Evolutionary conservation across 2,329 filamentous ascomycete genomes (phyloP), one percentile per base, ranked within the genome.

Genomic region (Incumbomyces delicatus): DNA sequence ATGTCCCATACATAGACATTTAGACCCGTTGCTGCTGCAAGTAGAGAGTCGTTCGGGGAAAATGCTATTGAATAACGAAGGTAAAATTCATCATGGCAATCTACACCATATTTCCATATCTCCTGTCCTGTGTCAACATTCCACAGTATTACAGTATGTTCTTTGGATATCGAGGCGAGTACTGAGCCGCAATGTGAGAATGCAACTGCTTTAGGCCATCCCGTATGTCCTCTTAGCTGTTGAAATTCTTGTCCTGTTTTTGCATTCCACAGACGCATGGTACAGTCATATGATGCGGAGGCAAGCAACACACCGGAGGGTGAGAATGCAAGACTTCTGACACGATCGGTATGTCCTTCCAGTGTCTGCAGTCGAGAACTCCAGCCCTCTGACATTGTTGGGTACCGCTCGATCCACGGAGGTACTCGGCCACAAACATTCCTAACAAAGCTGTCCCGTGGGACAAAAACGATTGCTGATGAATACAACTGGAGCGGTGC

Each of bases 401-500:
- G 35, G 34, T 8, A 29, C 22, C 27, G 22, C 13, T 33, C 10
- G 10, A 60, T 52, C 49, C 51, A 56, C 30, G 37, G 18, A 8
- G 56, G 49, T 8, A 58, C 30, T 54, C 30, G 20, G 40, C 18
- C 20, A 45, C 8, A 51, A 61, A 64, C 3, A 29, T 52, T 52
- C 41, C 57, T 50, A 20, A 65, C 50, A 11, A 58, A 47, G 41
- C 57, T 60, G 11, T 17, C 44, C 45, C 33, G 41, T 18, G 63
- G 63, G 18, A 53, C 50, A 47, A 66, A 67, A 12, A 61, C 36
- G 0, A 66, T 48, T 3, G 60, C 64, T 8, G 59, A 59, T 18
- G 14, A 55, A 49, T 67, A 66, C 13, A 62, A 37, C 50, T 67
- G 62, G 18, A 68, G 60, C 10, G 65, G 65, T 10, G 58, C 57